Percentiles rank a stretch among this genome's conserved stretches.
These are phyloP conservation scores for Kodamaea sp. DNA, from an alignment of 1,139 yeast genomes.

Conservation along the genomic window DNA sequence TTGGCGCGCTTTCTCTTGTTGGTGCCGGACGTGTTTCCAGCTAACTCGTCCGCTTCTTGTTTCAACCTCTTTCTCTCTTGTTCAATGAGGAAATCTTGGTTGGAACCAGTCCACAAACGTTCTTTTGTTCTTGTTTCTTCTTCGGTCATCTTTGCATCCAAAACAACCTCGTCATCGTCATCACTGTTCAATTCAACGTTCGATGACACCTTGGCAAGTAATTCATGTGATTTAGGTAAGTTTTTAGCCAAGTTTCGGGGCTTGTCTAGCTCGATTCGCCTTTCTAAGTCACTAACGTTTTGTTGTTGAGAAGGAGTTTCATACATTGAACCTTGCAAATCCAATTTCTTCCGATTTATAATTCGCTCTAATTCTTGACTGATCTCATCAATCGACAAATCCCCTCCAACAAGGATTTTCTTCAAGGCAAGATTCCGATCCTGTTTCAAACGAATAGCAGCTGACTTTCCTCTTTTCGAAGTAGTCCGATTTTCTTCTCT, in stretches of 20 bases:
- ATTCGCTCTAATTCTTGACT: constrained; percentile 21
- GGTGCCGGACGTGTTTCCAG: constrained; percentile 65
- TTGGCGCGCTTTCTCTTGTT: constrained; percentile 26
- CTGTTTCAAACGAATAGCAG: background rate
- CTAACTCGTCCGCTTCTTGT: constrained; percentile 78
- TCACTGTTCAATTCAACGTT: constrained; percentile 56
- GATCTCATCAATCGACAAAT: constrained; percentile 20
- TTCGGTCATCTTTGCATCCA: constrained; percentile 63
- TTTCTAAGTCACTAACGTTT: constrained; percentile 17
- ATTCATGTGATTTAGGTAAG: constrained; percentile 54
- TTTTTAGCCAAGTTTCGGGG: constrained; percentile 51
- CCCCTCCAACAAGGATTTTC: constrained; percentile 25
- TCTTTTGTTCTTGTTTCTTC: constrained; percentile 71
- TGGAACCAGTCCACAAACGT: constrained; percentile 81
- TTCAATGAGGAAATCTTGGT: constrained; percentile 78
- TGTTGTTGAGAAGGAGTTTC: constrained; percentile 23
- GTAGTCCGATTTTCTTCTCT: background rate
- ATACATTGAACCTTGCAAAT: constrained; percentile 19
- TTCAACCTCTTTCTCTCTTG: constrained; percentile 84
- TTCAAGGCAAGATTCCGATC: constrained; percentile 11
- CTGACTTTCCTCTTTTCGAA: background rate
- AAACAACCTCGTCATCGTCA: constrained; percentile 64
- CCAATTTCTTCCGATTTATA: constrained; percentile 21
- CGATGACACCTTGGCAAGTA: constrained; percentile 53
- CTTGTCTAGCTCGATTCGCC: constrained; percentile 30